phyloP scores from a whole-genome alignment of 495 filamentous ascomycete genomes.

The Parathielavia hyrcaniae region DNA sequence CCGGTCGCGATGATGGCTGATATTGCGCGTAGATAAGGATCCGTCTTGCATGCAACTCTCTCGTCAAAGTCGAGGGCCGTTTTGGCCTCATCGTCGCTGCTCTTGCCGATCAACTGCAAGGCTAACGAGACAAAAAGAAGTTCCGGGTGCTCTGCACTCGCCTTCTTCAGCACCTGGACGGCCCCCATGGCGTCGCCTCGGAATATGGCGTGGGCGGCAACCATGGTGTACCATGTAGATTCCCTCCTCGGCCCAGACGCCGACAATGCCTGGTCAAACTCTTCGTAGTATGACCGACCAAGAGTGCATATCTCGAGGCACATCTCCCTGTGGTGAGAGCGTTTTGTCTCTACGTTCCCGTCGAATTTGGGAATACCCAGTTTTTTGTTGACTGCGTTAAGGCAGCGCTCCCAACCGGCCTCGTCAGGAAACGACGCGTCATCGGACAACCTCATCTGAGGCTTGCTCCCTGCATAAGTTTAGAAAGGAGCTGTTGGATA shows the following conservation, averaged over 20 bases:
- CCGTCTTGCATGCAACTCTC: conserved; percentile 46
- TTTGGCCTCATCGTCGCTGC: conserved; percentile 26
- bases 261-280: conserved; percentile 42
- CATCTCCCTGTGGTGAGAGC: conserved; percentile 66
- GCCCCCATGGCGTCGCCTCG: conserved; percentile 58
- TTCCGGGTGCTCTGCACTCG: conserved; percentile 43
- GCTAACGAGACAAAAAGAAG: conserved; percentile 50
- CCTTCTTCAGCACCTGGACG: conserved; percentile 46
- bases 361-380: conserved; percentile 39
- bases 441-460: conserved; percentile 40
- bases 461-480: conserved; percentile 31
- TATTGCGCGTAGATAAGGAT: conserved; percentile 85
- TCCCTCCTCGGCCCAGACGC: conserved; percentile 50
- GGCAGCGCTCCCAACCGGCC: conserved; percentile 45
- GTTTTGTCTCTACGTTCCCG: conserved; percentile 49
- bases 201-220: conserved; percentile 70
- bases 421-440: conserved; percentile 36
- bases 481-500: conserved; percentile 14
- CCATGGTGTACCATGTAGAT: conserved; percentile 72
- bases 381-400: conserved; percentile 43
- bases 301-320: conserved; percentile 76
- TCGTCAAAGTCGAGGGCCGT: conserved; percentile 45
- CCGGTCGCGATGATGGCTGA: conserved; percentile 87
- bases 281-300: conserved; percentile 52
- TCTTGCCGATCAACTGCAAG: conserved; percentile 44